These are phyloP conservation scores for Candida railenensis DNA, from an alignment of 805 yeast genomes.

Conservation along the genomic window DNA sequence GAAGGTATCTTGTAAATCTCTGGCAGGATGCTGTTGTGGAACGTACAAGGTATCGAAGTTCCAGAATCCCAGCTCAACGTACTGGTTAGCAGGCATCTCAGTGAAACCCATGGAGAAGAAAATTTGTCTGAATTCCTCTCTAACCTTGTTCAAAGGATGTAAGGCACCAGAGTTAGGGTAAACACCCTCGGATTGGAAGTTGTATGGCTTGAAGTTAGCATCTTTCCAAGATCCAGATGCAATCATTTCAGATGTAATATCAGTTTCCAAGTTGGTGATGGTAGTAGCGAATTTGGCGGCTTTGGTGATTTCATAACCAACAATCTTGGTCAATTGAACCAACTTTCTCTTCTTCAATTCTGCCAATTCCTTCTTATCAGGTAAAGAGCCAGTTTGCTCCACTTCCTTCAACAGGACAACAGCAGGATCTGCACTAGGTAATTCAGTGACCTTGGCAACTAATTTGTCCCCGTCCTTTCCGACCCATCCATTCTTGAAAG, in stretches of 20 bases:
- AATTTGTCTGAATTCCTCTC: conserved; percentile 97
- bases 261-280: conserved; percentile 84
- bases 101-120: conserved; percentile 98
- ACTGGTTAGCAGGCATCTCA: conserved; percentile 98
- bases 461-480: conserved; percentile 81
- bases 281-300: conserved; percentile 83
- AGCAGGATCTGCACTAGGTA: conserved; percentile 62
- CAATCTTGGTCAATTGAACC: conserved; percentile 63
- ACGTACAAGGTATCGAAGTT: conserved; percentile 94
- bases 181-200: conserved; percentile 93
- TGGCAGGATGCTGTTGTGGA: conserved; percentile 99
- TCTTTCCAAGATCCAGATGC: conserved; percentile 77
- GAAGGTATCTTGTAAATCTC: conserved; percentile 98
- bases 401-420: conserved; percentile 62
- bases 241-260: conserved; percentile 91
- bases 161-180: conserved; percentile 86
- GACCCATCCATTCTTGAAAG: conserved; percentile 97
- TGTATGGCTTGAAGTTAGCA: conserved; percentile 88
- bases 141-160: conserved; percentile 94
- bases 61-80: conserved; percentile 99
- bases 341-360: conserved; percentile 96
- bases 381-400: conserved; percentile 51
- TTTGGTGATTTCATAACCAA: conserved; percentile 74
- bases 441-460: conserved; percentile 54
- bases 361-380: conserved; percentile 62